These are phyloP conservation scores for Candida incommunis DNA, from an alignment of 805 yeast species.

Conservation along the genomic window DNA sequence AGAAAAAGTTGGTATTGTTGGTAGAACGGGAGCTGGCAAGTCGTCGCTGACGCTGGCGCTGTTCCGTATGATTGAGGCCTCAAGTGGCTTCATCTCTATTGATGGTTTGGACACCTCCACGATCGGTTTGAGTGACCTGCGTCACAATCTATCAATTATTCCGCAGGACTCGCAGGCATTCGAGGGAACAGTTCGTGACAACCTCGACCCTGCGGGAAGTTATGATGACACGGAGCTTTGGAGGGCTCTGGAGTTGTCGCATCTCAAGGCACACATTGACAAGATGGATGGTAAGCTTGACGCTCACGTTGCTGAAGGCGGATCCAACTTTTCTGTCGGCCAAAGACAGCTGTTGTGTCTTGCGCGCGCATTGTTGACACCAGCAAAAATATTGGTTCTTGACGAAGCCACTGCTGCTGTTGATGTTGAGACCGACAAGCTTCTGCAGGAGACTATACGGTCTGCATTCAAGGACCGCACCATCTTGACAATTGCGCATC, in stretches of 20 bases:
- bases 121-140: conserved; percentile 64
- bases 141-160: conserved; percentile 67
- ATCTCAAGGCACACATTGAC: conserved; percentile 51
- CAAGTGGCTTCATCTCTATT: conserved; percentile 52
- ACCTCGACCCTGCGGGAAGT: conserved; percentile 66
- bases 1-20: conserved; percentile 91
- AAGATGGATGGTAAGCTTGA: conserved; percentile 41
- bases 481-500: conserved; percentile 78
- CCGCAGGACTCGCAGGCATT: conserved; percentile 93
- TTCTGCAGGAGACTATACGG: conserved; percentile 70
- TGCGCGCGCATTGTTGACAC: conserved; percentile 68
- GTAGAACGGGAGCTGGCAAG: conserved; percentile 96
- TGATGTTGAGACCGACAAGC: conserved; percentile 71
- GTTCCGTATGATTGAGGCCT: conserved; percentile 72
- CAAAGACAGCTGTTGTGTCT: conserved; percentile 77
- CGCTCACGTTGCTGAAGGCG: conserved; percentile 56
- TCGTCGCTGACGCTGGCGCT: conserved; percentile 73
- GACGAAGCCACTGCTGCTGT: conserved; percentile 91
- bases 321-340: conserved; percentile 77
- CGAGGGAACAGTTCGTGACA: conserved; percentile 73
- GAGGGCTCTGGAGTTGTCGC: conserved; percentile 66
- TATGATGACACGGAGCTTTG: conserved; percentile 70
- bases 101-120: conserved; percentile 53
- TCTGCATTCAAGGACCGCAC: conserved; percentile 60
- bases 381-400: conserved; percentile 59